Evolutionary conservation across 495 filamentous ascomycete genomes (phyloP), one percentile per base, ranked within the genome.

Genomic region (Talaromyces wortmannii): DNA sequence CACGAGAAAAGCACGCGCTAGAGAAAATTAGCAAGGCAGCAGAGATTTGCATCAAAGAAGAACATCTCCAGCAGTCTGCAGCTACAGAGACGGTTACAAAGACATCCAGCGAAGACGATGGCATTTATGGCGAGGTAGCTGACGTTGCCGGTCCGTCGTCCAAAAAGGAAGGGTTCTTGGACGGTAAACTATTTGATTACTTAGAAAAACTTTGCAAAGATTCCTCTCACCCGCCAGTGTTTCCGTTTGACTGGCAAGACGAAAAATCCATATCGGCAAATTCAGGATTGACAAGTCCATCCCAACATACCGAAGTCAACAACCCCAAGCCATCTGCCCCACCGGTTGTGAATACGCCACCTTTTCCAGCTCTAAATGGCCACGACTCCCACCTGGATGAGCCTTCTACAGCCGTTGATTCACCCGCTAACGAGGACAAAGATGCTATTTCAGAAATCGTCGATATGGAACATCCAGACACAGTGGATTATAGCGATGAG

Each of bases 1-100:
- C 31, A n/a, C 29, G 15, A 16, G 17, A 43, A 11, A 8, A 33
- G 15, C 69, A 77, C 10, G 63, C 67, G 3, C 58, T 80, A 5
- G 70, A 74, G 10, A 62, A 62, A 7, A 72, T 83, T 10, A 63
- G 69, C 36, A 64, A 63, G 44, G 78, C 78, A 1, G 67, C 77
- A 1, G 70, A 5, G 1, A 10, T 40, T 13, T 40, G 13, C 5
- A 40, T 40, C 13, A 8, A 40, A 40, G 5, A 40, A 13, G 36
- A 40, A 13, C 2, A 5, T 2, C 36, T 40, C 5, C 8, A 40
- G 5, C 8, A 40, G 36, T 40, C 36, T 40, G 13, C 36, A 40
- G 36, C 13, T 40, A 40, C 36, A 40, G 2, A 40, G 36, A 2
- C 8, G 2, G 36, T 40, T 10, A 13, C 13, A 10, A 13, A 40